These are phyloP conservation scores for Suillus alpinus DNA, from an alignment of 768 basidiomycete species.

Conservation along the genomic window DNA sequence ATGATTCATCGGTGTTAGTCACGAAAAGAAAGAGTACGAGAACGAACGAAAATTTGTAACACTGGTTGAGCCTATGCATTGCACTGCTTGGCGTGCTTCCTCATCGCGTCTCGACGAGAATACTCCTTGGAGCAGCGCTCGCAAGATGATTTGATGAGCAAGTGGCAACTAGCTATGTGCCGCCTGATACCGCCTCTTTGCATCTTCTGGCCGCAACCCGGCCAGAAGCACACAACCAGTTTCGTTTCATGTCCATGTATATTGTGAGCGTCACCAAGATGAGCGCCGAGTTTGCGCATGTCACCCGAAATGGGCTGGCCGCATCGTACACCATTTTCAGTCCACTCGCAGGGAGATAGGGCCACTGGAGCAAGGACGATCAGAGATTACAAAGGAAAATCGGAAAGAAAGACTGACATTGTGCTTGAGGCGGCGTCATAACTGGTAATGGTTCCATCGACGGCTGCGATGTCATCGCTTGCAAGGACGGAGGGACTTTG, in stretches of 20 bases:
- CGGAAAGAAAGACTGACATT: background rate
- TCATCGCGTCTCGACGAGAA: conserved; percentile 24
- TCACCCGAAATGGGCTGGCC: conserved; percentile 18
- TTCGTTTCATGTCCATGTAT: conserved; percentile 19
- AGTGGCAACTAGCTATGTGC: conserved; percentile 23
- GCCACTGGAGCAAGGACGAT: background rate
- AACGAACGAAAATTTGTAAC: background rate
- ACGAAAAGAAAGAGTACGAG: background rate
- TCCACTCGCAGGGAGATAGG: conserved; percentile 20
- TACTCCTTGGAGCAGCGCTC: conserved; percentile 23
- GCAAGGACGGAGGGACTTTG: background rate
- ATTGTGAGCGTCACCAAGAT: conserved; percentile 18
- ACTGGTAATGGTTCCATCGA: conserved; percentile 2
- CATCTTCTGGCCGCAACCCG: conserved; percentile 21
- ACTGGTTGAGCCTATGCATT: conserved; percentile 16
- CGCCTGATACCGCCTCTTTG: conserved; percentile 25
- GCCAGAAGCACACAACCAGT: conserved; percentile 18
- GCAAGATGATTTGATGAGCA: conserved; percentile 19
- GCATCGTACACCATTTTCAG: conserved; percentile 16
- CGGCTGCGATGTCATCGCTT: background rate
- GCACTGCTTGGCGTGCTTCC: conserved; percentile 25
- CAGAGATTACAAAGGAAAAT: background rate
- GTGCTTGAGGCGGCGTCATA: background rate
- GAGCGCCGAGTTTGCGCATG: conserved; percentile 22
- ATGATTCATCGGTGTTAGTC: background rate